Conservation (phyloP, 805 yeast genomes). For the Jamesozyma rosinii region DNA sequence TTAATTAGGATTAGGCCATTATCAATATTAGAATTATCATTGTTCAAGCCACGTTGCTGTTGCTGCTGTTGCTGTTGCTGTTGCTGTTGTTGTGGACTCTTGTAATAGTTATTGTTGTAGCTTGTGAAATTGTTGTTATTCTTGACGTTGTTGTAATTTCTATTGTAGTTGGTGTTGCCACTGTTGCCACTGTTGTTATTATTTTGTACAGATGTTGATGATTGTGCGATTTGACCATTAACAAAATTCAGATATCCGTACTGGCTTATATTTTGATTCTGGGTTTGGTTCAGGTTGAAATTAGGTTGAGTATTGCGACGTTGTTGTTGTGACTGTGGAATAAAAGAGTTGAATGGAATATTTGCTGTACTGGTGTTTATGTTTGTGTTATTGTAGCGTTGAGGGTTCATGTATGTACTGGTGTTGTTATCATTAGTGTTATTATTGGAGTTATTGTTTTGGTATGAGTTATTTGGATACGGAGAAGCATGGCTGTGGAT, state of each 20-base stretch:
- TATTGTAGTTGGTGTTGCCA: background rate
- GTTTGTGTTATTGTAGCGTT: background rate
- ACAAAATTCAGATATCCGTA: conserved; percentile 8
- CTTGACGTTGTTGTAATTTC: background rate
- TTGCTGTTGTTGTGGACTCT: background rate
- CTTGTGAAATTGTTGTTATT: too few relatives aligned
- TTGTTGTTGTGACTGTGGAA: conserved; percentile 2
- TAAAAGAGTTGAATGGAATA: background rate
- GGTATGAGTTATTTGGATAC: background rate
- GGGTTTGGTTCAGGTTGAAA: background rate
- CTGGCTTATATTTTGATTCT: conserved; percentile 1
- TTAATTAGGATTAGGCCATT: conserved; percentile 50
- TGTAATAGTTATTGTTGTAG: conserved; percentile 2
- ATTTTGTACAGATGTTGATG: background rate
- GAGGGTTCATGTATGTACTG: background rate
- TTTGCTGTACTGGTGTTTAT: background rate
- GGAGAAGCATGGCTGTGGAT: conserved; percentile 25
- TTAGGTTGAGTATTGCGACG: conserved; percentile 4
- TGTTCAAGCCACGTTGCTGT: background rate
- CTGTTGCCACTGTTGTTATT: background rate
- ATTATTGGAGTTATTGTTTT: background rate
- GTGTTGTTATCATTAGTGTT: background rate
- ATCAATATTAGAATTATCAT: conserved; percentile 27
- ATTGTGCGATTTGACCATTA: conserved; percentile 2
- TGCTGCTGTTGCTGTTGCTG: background rate